Evolutionary conservation across 305 asterid species (phyloP).

Genomic region (Fraxinus latifolia): DNA sequence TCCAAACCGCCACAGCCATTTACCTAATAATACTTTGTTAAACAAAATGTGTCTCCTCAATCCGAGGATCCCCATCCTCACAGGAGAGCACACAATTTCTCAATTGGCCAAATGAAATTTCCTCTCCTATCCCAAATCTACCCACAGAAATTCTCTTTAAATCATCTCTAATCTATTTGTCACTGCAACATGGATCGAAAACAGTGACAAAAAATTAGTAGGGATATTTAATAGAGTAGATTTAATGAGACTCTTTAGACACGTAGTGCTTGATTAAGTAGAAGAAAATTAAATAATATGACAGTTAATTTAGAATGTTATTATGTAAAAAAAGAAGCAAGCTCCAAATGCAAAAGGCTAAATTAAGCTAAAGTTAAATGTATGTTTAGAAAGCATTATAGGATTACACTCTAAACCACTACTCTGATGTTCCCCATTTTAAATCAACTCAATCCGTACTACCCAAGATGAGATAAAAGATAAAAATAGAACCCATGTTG

Average conservation of each 20-base stretch:
- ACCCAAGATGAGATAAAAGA: not conserved
- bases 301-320: not conserved
- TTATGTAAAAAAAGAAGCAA: slow-evolving; percentile 9
- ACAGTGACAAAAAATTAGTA: no score
- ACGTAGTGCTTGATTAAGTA: not conserved
- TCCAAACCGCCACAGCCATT: no score
- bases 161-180: no score
- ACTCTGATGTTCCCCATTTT: not conserved
- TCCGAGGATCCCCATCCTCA: no score
- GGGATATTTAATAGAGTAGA: no score
- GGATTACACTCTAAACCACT: not conserved
- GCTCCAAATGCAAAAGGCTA: not conserved
- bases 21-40: no score
- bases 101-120: no score
- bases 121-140: no score
- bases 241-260: not conserved
- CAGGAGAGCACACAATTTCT: no score
- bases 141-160: no score
- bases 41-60: no score
- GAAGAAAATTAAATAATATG: not conserved
- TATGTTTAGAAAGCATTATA: slow-evolving; percentile 11
- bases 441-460: not conserved
- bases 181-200: no score
- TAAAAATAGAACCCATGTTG: not conserved
- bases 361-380: not conserved